These are phyloP conservation scores for Tuber brumale DNA, from an alignment of 495 filamentous ascomycete species.

Conservation along the genomic window DNA sequence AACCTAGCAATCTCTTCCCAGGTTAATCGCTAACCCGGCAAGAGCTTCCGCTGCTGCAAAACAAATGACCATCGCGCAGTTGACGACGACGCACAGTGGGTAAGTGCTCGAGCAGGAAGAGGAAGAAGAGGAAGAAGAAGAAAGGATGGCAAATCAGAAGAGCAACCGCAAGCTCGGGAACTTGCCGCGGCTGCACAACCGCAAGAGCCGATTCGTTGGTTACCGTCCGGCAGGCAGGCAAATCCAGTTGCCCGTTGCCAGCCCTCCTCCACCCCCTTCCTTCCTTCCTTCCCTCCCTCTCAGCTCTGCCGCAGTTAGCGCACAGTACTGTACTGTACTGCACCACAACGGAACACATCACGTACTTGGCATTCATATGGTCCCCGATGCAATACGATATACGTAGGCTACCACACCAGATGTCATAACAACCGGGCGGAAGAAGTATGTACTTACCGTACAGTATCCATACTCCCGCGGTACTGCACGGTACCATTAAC, in stretches of 20 bases:
- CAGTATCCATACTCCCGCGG: no score
- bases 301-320: neutral
- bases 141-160: neutral
- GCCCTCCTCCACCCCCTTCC: neutral
- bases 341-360: neutral
- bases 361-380: neutral
- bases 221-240: no score
- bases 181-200: neutral
- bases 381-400: neutral
- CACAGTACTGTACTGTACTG: neutral
- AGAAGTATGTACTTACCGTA: no score
- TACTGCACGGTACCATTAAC: neutral
- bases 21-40: neutral
- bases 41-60: neutral
- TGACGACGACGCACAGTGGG: neutral
- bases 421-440: no score
- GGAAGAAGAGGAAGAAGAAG: no score
- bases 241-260: neutral
- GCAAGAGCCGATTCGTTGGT: neutral
- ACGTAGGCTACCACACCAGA: neutral
- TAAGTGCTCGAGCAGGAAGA: neutral
- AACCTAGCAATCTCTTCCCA: neutral
- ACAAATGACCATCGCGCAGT: neutral
- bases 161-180: neutral
- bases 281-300: neutral